These are phyloP conservation scores for Dioscorea zingiberensis DNA, from an alignment of 106 monocot genomes.

Conservation along the genomic window DNA sequence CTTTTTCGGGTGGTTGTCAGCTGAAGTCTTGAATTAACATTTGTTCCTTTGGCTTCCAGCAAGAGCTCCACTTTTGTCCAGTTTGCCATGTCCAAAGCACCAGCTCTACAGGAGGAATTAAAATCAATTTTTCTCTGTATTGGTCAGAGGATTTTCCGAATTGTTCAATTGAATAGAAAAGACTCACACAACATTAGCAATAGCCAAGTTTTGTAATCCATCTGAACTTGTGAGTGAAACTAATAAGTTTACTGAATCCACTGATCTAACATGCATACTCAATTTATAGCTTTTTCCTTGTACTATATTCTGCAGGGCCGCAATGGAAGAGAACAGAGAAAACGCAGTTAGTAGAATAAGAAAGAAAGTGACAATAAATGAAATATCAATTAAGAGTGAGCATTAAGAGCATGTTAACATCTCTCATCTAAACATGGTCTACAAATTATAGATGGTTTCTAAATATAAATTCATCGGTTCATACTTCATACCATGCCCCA, in stretches of 20 bases:
- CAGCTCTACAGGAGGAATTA: slow-evolving; percentile 28
- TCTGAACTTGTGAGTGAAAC: slow-evolving; percentile 71
- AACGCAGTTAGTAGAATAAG: too few species aligned
- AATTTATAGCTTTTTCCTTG: slow-evolving; percentile 70
- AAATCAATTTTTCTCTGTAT: background rate
- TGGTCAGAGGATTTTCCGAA: too few species aligned
- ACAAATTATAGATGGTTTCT: too few species aligned
- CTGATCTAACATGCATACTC: slow-evolving; percentile 57
- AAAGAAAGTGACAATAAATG: too few species aligned
- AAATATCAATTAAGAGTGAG: too few species aligned
- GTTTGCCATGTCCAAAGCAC: slow-evolving; percentile 24
- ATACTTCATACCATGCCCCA: slow-evolving; percentile 99
- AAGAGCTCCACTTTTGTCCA: slow-evolving; percentile 75
- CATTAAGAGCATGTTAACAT: too few species aligned
- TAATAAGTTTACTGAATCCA: slow-evolving; percentile 32
- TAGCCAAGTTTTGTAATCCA: slow-evolving; percentile 59
- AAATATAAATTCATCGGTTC: background rate
- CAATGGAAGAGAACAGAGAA: too few species aligned
- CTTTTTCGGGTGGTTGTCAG: slow-evolving; percentile 63
- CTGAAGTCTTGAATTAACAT: slow-evolving; percentile 67
- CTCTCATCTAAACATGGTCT: too few species aligned
- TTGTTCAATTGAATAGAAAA: background rate
- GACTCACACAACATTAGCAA: slow-evolving; percentile 48
- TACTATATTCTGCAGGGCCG: slow-evolving; percentile 75
- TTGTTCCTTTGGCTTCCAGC: slow-evolving; percentile 45